These are phyloP conservation scores for Diplodia scrobiculata DNA, from an alignment of 2,329 filamentous ascomycete genomes.

Conservation along the genomic window DNA sequence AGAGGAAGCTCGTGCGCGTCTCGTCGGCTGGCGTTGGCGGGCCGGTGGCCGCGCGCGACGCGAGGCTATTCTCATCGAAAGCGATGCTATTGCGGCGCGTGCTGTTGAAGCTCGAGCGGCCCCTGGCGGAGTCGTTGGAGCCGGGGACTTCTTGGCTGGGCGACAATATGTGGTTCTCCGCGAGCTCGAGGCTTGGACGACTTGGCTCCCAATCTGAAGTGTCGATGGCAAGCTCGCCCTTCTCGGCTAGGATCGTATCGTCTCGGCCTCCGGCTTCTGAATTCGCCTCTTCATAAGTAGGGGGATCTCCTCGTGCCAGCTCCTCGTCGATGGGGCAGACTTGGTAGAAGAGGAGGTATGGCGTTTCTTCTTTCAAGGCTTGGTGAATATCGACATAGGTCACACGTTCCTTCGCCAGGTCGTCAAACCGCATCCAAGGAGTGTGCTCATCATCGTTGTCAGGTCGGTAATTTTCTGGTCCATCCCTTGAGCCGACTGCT, in stretches of 20 bases:
- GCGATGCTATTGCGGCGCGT: constrained; percentile 46
- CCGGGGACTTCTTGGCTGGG: constrained; percentile 2
- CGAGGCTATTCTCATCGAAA: constrained; percentile 44
- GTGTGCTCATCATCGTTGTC: constrained; percentile 38
- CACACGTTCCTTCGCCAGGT: constrained; percentile 74
- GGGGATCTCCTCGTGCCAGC: constrained; percentile 42
- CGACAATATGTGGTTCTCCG: constrained; percentile 2
- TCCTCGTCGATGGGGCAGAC: constrained; percentile 83
- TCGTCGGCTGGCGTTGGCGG: constrained; percentile 51
- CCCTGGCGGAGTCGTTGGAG: constrained; percentile 32
- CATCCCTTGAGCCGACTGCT: constrained; percentile 56
- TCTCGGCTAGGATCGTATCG: constrained; percentile 18
- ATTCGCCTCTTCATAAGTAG: constrained; percentile 48
- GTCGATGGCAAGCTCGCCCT: constrained; percentile 27
- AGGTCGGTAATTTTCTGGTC: constrained; percentile 36
- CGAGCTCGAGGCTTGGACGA: constrained; percentile 33
- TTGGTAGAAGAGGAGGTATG: constrained; percentile 94
- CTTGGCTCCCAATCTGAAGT: constrained; percentile 25
- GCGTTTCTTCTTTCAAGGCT: constrained; percentile 81
- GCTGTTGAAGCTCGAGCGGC: constrained; percentile 44
- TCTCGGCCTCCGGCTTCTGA: constrained; percentile 30
- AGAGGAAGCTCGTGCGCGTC: constrained; percentile 40
- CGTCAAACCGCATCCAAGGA: constrained; percentile 89
- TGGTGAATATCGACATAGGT: constrained; percentile 74
- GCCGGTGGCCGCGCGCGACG: constrained; percentile 39